Evolutionary conservation across 2,329 filamentous ascomycete genomes (phyloP).

Genomic region (Trichoderma polysporum): DNA sequence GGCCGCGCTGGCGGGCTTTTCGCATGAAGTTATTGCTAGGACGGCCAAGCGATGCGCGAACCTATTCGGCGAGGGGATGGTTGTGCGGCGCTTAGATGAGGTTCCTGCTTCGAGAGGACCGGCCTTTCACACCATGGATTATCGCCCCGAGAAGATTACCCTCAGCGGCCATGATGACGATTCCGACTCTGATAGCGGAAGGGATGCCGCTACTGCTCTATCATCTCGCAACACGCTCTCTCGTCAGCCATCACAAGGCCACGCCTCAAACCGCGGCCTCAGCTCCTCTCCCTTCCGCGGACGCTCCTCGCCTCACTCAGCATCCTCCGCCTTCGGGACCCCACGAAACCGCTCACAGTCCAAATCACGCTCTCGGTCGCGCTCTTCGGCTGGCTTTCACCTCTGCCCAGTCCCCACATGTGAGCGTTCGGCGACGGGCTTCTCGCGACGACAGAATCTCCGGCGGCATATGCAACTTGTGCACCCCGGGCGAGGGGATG

Average conservation of each 20-base stretch:
- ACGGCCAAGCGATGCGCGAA: conserved; percentile 71
- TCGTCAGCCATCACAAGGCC: conserved; percentile 33
- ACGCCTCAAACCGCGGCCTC: conserved; percentile 26
- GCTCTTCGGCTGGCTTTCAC: conserved; percentile 35
- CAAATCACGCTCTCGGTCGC: conserved; percentile 32
- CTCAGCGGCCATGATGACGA: conserved; percentile 25
- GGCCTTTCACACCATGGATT: conserved; percentile 31
- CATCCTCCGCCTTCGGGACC: conserved; percentile 17
- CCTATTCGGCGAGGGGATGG: conserved; percentile 73
- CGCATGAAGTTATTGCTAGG: conserved; percentile 62
- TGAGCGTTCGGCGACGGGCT: conserved; percentile 38
- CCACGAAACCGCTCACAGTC: conserved; percentile 28
- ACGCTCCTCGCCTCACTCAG: conserved; percentile 12
- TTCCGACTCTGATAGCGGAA: conserved; percentile 24
- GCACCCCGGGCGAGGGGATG: conserved; percentile 38
- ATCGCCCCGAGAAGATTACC: conserved; percentile 32
- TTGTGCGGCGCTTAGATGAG: conserved; percentile 55
- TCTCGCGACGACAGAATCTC: conserved; percentile 38
- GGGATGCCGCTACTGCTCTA: conserved; percentile 29
- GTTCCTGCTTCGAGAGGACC: conserved; percentile 27
- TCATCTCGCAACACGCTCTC: conserved; percentile 33
- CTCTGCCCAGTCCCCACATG: conserved; percentile 41
- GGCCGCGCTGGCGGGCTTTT: conserved; percentile 72
- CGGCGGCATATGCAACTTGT: conserved; percentile 40
- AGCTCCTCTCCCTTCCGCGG: conserved; percentile 25